Percentiles rank a stretch among this genome's conserved stretches.
phyloP scores from a whole-genome alignment of 208 protist genomes.

The Acanthamoeba sp. region DNA sequence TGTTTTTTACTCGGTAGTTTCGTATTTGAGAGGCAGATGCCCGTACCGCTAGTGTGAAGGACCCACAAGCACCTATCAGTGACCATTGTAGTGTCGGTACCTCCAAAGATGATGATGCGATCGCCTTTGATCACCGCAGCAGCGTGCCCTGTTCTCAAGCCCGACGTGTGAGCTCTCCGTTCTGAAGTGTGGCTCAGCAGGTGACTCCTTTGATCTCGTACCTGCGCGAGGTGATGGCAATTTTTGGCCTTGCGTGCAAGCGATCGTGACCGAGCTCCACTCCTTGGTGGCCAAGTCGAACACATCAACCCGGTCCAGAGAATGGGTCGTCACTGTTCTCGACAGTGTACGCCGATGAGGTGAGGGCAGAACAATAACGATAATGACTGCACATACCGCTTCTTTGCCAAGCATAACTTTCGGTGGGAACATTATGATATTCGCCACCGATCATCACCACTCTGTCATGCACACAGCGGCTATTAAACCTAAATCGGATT shows the following conservation, averaged over 20 bases:
- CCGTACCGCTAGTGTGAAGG: background rate
- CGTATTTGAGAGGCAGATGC: background rate
- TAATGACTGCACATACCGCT: too few relatives aligned
- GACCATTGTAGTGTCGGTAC: background rate
- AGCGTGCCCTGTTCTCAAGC: background rate
- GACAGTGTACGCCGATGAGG: background rate
- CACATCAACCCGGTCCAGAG: background rate
- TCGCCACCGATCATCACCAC: conserved; percentile 27
- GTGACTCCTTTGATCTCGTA: too few relatives aligned
- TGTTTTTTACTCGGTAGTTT: too few relatives aligned
- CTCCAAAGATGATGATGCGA: background rate
- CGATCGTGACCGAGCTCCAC: background rate
- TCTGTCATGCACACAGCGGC: background rate
- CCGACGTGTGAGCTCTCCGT: too few relatives aligned
- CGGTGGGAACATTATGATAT: too few relatives aligned
- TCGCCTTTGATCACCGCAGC: background rate
- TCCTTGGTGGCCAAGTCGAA: background rate
- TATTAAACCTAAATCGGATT: background rate
- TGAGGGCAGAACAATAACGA: background rate
- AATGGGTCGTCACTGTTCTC: background rate
- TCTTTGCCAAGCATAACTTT: too few relatives aligned
- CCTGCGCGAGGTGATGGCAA: background rate
- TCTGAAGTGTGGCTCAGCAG: too few relatives aligned
- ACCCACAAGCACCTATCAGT: background rate
- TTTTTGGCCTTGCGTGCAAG: background rate